Base-by-base conservation (phyloP, 768 basidiomycete species). In the Termitomyces sp. region DNA sequence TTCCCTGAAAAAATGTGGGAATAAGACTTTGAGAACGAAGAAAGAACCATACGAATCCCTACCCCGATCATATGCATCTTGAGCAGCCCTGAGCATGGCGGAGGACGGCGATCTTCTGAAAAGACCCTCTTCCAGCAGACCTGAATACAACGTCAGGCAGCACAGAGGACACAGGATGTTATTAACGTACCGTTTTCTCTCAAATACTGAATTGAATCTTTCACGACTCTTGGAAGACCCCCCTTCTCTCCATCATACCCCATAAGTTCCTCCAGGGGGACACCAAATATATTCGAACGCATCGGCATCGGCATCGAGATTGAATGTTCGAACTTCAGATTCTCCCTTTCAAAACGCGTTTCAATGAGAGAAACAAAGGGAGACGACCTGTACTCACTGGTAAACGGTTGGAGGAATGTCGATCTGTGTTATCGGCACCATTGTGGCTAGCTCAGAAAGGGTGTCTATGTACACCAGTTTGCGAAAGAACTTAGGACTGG, bases 21-120 rank as follows among this genome's bases (percentile, higher is more conserved):
- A 44, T 58, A 44, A 59, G 55, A 44, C 46, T 16, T 2, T 13
- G 10, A 50, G 14, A 26, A 8, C 40, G 3, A 59, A 18, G 8
- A 41, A 57, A 33, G 50, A 18, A 46, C 5, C 2, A 20, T 14
- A 30, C 18, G 12, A 51, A n/a, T 30, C 26, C 66, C 32, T 57
- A 85, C 91, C 92, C 72, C 93, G 76, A 68, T 95, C 90, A 65
- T 94, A 94, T 2, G 92, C 93, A 35, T 91, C 87, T 65, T 89
- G 85, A 12, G 87, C 91, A 60, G 91, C 85, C 59, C 79, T 83
- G 30, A 94, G 76, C 64, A 91, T 69, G 1, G 77, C 78, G 10
- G 89, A 88, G 55, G 79, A 84, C 1, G 92, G 89, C 5, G 89
- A 92, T n/a, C 91, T 81, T 56, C 93, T 79, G 71, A 95, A 95